These are phyloP conservation scores for Curvularia sp. DNA, from an alignment of 2,329 filamentous ascomycete species.

Conservation along the genomic window DNA sequence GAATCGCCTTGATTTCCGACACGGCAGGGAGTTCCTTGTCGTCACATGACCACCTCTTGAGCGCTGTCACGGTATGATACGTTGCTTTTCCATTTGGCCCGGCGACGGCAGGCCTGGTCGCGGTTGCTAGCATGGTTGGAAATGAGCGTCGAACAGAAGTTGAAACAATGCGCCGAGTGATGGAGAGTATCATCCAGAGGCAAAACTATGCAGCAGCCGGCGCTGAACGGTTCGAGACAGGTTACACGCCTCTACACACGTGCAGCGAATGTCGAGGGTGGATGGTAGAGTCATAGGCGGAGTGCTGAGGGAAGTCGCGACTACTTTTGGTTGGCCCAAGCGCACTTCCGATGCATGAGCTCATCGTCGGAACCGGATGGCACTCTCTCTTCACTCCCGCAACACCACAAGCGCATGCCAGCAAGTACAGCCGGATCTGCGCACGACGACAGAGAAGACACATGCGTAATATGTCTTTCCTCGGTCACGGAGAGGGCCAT, in stretches of 20 bases:
- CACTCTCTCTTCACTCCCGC: not conserved
- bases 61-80: conserved; percentile 70
- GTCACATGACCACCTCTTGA: conserved; percentile 84
- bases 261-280: conserved; percentile 13
- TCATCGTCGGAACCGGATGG: conserved; percentile 17
- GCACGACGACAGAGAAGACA: conserved; percentile 34
- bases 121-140: conserved; percentile 43
- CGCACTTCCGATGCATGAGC: conserved; percentile 27
- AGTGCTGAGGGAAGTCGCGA: conserved; percentile 22
- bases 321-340: conserved; percentile 25
- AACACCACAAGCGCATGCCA: conserved; percentile 37
- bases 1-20: conserved; percentile 76
- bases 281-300: conserved; percentile 6
- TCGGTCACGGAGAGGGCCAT: conserved; percentile 73
- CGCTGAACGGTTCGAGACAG: not conserved
- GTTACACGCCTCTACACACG: conserved; percentile 10
- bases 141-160: conserved; percentile 31
- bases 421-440: conserved; percentile 22
- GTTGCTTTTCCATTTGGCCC: conserved; percentile 38
- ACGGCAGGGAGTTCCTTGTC: conserved; percentile 75
- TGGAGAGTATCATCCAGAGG: conserved; percentile 37
- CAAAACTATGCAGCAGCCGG: not conserved
- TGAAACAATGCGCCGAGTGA: conserved; percentile 28
- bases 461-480: conserved; percentile 88
- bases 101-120: conserved; percentile 41